Percentiles rank a stretch among this genome's conserved stretches.
These are phyloP conservation scores for Termitomyces sp. DNA, from an alignment of 768 basidiomycete genomes.

Conservation along the genomic window DNA sequence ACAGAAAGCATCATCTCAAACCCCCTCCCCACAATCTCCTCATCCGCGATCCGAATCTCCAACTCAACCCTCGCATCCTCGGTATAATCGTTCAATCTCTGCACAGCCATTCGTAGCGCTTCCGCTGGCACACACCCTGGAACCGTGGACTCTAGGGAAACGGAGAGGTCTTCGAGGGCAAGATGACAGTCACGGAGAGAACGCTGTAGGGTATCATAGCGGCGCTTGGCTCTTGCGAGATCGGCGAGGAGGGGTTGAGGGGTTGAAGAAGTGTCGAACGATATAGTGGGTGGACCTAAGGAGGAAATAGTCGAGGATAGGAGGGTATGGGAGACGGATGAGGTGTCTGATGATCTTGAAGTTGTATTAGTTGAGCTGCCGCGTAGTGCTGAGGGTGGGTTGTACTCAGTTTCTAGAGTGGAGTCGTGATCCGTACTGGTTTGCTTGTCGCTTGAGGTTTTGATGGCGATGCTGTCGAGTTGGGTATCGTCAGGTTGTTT, in stretches of 20 bases:
- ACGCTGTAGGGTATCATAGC: conserved; percentile 18
- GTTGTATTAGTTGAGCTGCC: too few relatives aligned
- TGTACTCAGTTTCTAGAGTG: not conserved
- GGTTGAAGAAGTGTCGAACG: conserved; percentile 5
- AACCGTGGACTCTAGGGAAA: conserved; percentile 16
- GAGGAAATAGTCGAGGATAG: not conserved
- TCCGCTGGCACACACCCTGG: conserved; percentile 19
- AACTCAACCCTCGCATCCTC: conserved; percentile 82
- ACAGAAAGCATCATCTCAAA: conserved; percentile 65
- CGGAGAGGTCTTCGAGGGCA: conserved; percentile 54
- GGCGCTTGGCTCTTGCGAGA: conserved; percentile 34
- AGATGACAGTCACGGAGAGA: conserved; percentile 42
- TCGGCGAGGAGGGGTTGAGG: conserved; percentile 38
- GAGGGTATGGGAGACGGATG: not conserved
- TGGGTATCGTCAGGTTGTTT: not conserved
- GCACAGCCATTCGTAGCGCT: conserved; percentile 46
- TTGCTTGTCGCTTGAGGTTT: not conserved
- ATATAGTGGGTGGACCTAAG: not conserved
- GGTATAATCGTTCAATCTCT: conserved; percentile 64
- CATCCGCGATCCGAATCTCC: conserved; percentile 74
- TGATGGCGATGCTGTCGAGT: not conserved
- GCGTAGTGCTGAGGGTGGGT: not conserved
- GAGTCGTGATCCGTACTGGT: not conserved
- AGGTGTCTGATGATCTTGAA: not conserved
- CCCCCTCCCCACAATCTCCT: conserved; percentile 56